Evolutionary conservation across 257 asterid species (phyloP), one percentile per base, ranked within the genome.

Genomic region (Linaria vulgaris): DNA sequence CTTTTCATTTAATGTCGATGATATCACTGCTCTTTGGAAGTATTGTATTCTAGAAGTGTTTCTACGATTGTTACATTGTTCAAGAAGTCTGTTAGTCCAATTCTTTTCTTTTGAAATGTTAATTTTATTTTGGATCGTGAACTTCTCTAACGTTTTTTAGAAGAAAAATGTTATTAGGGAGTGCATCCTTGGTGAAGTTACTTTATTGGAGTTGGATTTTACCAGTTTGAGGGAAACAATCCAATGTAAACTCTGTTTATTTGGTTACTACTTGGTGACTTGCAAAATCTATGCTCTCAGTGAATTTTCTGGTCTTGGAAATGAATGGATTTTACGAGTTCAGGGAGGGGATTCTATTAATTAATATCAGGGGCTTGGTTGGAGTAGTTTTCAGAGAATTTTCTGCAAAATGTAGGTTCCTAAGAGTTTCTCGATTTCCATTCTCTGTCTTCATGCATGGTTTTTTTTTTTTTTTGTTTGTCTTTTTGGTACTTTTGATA

Each of bases 1-100:
- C 10, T 4, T 34, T 43, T 31, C 3, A 56, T 21, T 43, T 0
- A 24, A 27, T 22, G 17, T 23, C 9, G 10, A 1, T 5, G 59
- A 55, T 31, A 49, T 69, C 44, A 52, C 47, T 61, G 69, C 52
- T 44, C 20, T 47, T 56, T 20, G 13, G 46, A 10, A 27, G 19
- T 41, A 17, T 16, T 15, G 11, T 8, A 30, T 39, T 44, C 24
- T 25, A 1, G 48, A 24, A 51, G 19, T 10, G 25, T 34, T 59
- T 51, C 25, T 15, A 27, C 44, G 37, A 49, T 59, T 59, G 55
- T 22, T 41, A 39, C 6, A 24, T 51, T 53, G 49, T 57, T 43
- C 1, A 47, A 21, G 34, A 19, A 21, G 47, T 12, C 17, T 1
- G 14, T 15, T 5, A 53, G 59, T 44, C 49, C 20, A 44, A 56